A percentile compares a stretch with the other conserved stretches of the same genome.
phyloP scores from a whole-genome alignment of 2,329 filamentous ascomycete genomes.

The Knufia petricola region DNA sequence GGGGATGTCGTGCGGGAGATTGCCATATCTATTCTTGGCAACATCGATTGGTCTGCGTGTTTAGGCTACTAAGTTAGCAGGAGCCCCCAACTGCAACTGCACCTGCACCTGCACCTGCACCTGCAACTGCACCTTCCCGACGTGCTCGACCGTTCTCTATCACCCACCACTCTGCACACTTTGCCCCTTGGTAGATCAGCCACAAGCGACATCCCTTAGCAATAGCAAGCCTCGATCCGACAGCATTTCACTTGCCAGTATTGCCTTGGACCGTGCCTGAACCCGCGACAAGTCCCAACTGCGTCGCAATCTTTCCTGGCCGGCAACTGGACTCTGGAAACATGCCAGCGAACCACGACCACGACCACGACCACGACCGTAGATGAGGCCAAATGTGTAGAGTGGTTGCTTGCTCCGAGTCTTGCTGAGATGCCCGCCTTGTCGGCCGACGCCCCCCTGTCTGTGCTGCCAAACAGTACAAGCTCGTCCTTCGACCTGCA shows the following conservation, averaged over 20 bases:
- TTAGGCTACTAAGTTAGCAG: too few relatives aligned
- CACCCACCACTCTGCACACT: not conserved
- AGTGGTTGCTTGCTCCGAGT: not conserved
- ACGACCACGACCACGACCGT: too few relatives aligned
- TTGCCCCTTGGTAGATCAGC: not conserved
- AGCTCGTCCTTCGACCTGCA: conserved; percentile 32
- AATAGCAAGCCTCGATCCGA: not conserved
- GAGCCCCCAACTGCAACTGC: too few relatives aligned
- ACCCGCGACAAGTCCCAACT: not conserved
- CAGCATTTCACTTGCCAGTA: not conserved
- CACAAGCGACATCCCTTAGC: not conserved
- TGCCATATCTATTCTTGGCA: conserved; percentile 3
- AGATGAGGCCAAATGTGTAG: too few relatives aligned
- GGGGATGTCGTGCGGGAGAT: too few relatives aligned
- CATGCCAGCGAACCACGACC: not conserved
- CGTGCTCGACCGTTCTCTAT: not conserved
- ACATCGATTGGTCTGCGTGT: not conserved
- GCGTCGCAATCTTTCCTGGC: not conserved
- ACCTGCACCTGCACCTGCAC: too few relatives aligned
- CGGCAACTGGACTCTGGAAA: not conserved
- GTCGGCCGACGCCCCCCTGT: conserved; percentile 17
- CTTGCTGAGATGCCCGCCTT: conserved; percentile 19
- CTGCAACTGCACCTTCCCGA: not conserved
- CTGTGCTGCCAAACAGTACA: conserved; percentile 25
- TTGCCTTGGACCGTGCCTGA: not conserved